phyloP scores from a whole-genome alignment of 805 yeast species.

The Kuraishia borneana region DNA sequence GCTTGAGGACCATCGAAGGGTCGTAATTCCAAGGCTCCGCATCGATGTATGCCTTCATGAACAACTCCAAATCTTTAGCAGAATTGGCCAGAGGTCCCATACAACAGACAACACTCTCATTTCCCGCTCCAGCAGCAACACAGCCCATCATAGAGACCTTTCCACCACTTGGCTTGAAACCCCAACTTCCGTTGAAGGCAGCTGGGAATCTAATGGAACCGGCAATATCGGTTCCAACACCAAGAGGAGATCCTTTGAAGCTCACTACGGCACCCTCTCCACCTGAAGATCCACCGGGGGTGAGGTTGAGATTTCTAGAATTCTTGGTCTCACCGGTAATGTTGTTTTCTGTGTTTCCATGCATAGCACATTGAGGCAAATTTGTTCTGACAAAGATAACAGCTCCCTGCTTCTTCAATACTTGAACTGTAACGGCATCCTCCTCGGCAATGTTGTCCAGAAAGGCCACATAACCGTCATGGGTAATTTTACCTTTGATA shows the following conservation, averaged over 20 bases:
- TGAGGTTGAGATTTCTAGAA: conserved; percentile 42
- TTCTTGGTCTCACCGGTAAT: conserved; percentile 50
- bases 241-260: conserved; percentile 49
- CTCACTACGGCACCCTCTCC: conserved; percentile 62
- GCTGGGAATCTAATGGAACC: conserved; percentile 63
- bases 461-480: conserved; percentile 47
- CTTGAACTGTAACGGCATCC: conserved; percentile 34
- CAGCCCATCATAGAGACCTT: conserved; percentile 36
- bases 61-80: conserved; percentile 55
- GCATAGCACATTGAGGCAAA: conserved; percentile 64
- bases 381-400: conserved; percentile 55
- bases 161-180: conserved; percentile 52
- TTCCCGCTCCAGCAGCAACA: conserved; percentile 47
- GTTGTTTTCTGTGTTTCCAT: conserved; percentile 50
- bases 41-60: conserved; percentile 48
- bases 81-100: conserved; percentile 59
- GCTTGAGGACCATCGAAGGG: conserved; percentile 27
- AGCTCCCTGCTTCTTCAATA: conserved; percentile 42
- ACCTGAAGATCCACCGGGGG: conserved; percentile 66
- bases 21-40: conserved; percentile 50
- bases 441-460: conserved; percentile 33
- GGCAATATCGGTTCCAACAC: conserved; percentile 63
- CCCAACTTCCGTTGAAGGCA: conserved; percentile 50
- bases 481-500: conserved; percentile 40
- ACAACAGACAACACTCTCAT: conserved; percentile 53